A percentile compares a stretch with the other conserved stretches of the same genome.
phyloP scores from a whole-genome alignment of 345 rosid genomes.

The Rhodomyrtus tomentosa region DNA sequence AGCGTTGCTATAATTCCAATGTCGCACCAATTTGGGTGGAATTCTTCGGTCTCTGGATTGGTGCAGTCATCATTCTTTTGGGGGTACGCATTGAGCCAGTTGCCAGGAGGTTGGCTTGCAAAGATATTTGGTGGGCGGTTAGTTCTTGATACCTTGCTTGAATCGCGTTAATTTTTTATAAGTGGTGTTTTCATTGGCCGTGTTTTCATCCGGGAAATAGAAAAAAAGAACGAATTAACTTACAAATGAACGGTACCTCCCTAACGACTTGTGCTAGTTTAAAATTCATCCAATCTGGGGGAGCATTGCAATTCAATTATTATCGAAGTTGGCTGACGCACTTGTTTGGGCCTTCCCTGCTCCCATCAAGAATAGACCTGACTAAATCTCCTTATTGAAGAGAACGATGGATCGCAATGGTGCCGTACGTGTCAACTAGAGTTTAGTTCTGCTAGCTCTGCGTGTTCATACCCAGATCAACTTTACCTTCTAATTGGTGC shows the following conservation, averaged over 20 bases:
- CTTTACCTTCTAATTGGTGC: background rate
- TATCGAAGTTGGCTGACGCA: background rate
- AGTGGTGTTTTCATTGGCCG: background rate
- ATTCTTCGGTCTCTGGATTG: conserved; percentile 69
- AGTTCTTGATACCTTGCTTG: conserved; percentile 7
- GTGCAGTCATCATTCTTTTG: conserved; percentile 95
- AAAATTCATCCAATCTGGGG: background rate
- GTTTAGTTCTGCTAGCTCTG: background rate
- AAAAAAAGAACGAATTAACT: background rate
- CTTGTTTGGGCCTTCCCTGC: background rate
- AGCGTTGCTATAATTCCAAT: conserved; percentile 93
- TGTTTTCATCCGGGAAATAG: background rate
- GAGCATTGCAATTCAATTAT: background rate
- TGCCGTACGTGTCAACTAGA: background rate
- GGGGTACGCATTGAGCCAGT: conserved; percentile 95
- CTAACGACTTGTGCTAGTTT: background rate
- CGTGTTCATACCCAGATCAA: background rate
- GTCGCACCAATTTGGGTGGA: conserved; percentile 96
- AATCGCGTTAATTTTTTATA: background rate
- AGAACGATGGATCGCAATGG: background rate
- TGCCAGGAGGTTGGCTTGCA: conserved; percentile 94
- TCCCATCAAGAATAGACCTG: background rate
- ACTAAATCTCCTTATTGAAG: background rate
- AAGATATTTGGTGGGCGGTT: conserved; percentile 93
- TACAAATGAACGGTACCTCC: background rate